Base-by-base conservation (phyloP, 176 grass and related monocot species). In the Oryza longistaminata region DNA sequence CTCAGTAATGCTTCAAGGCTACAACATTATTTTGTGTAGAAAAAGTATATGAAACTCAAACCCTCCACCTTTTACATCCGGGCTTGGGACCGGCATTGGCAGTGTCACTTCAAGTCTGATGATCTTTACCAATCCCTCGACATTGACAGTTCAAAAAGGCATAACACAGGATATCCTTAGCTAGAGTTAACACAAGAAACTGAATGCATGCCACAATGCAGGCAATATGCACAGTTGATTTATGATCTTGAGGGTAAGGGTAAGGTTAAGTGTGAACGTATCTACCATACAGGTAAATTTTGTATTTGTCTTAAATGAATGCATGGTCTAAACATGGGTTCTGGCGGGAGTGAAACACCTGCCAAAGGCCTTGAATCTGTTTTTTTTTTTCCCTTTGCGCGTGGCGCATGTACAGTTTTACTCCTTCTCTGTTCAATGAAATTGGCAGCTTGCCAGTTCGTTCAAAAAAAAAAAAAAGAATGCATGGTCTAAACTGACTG, bases 21-120 rank as follows among this genome's bases (percentile, higher is more conserved):
- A 31, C 39, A 65, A 16, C 44, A 65, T 66, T 14, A 25, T 67
- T 74, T 67, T 72, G 29, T 16, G 14, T 21, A 66, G 31, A 46
- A 73, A 72, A 21, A 34, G 11, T 70, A 40, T 29, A 43, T 67
- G 66, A 69, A 52, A 81, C 53, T 81, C 33, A 45, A 88, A 93
- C 86, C 70, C 75, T 90, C 80, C 88, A 88, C 78, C 82, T 93
- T 88, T 93, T 64, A 66, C 75, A 91, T 90, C 88, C 44, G 35
- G 88, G 70, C 79, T 86, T 93, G 74, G 86, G 79, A 91, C 86
- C 53, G 66, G 83, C 88, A 93, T 72, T 77, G 55, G 88, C 66
- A 3, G 92, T 88, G 83, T 89, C 89, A 85, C 83, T 87, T 81
- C 50, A 89, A 87, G 83, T 87, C 29, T 53, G 48, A 31, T 45